These are phyloP conservation scores for Ogataea corticis DNA, from an alignment of 805 yeast genomes.

Conservation along the genomic window DNA sequence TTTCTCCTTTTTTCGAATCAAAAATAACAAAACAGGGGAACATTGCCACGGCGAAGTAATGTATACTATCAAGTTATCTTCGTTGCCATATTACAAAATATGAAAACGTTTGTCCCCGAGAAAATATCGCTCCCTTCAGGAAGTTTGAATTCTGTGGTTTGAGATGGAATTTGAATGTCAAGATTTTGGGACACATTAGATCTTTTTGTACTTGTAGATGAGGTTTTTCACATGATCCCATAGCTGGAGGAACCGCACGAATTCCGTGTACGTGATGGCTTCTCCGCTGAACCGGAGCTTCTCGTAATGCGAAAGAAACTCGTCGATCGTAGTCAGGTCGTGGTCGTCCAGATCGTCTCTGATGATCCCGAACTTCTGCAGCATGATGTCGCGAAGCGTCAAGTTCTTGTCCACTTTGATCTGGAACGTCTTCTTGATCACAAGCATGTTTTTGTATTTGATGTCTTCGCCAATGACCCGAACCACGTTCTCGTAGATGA, in stretches of 20 bases:
- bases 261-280: constrained; percentile 57
- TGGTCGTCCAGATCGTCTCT: constrained; percentile 6
- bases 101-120: constrained; percentile 51
- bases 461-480: constrained; percentile 61
- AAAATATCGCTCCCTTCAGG: constrained; percentile 52
- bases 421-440: constrained; percentile 20
- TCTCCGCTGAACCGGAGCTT: constrained; percentile 64
- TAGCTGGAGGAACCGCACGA: constrained; percentile 56
- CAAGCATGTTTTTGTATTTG: constrained; percentile 39
- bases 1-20: constrained; percentile 44
- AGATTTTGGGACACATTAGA: constrained; percentile 40
- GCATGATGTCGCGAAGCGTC: constrained; percentile 31
- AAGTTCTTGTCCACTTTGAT: constrained; percentile 21
- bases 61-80: constrained; percentile 56
- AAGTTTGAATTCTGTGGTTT: constrained; percentile 54
- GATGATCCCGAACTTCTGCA: constrained; percentile 25
- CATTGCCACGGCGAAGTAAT: constrained; percentile 70
- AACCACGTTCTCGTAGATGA: constrained; percentile 54
- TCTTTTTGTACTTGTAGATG: constrained; percentile 14
- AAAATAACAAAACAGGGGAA: constrained; percentile 55
- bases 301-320: constrained; percentile 61
- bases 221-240: constrained; percentile 28
- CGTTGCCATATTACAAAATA: constrained; percentile 57
- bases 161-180: constrained; percentile 64
- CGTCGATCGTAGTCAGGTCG: constrained; percentile 18